phyloP scores from a whole-genome alignment of 225 moss, liverwort and hornwort species.

The Polytrichum formosum region DNA sequence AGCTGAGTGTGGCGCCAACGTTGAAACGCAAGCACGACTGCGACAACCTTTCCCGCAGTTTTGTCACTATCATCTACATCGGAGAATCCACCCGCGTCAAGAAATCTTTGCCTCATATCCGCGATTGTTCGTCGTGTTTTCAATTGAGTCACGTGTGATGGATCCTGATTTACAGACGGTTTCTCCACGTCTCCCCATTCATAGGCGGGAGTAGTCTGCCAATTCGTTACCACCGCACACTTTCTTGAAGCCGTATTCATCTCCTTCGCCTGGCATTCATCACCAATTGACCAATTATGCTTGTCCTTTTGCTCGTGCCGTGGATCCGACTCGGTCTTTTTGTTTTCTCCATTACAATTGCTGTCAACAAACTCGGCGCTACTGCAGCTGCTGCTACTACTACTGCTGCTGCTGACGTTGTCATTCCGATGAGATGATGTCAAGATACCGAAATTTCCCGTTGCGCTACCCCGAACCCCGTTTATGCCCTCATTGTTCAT shows the following conservation, averaged over 20 bases:
- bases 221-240: constrained; percentile 18
- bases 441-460: neutral
- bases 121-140: constrained; percentile 16
- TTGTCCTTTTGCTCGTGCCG: too few relatives aligned
- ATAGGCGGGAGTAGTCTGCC: constrained; percentile 23
- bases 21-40: constrained; percentile 82
- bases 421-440: constrained; percentile 1
- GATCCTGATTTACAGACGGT: constrained; percentile 26
- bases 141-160: constrained; percentile 19
- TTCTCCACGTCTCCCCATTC: constrained; percentile 32
- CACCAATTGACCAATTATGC: too few relatives aligned
- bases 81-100: constrained; percentile 14
- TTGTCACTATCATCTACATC: constrained; percentile 27
- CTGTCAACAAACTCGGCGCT: too few relatives aligned
- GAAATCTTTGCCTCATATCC: constrained; percentile 13
- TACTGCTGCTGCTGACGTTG: neutral
- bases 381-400: constrained; percentile 6
- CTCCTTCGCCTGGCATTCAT: neutral
- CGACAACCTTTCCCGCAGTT: constrained; percentile 43
- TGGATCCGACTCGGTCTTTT: neutral
- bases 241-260: constrained; percentile 12
- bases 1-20: constrained; percentile 88
- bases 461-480: neutral
- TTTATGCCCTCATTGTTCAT: constrained; percentile 10
- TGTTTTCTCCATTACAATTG: constrained; percentile 11